Evolutionary conservation across 2,329 filamentous ascomycete genomes (phyloP), one percentile per base, ranked within the genome.

Genomic region (Elsinoe arachidis): DNA sequence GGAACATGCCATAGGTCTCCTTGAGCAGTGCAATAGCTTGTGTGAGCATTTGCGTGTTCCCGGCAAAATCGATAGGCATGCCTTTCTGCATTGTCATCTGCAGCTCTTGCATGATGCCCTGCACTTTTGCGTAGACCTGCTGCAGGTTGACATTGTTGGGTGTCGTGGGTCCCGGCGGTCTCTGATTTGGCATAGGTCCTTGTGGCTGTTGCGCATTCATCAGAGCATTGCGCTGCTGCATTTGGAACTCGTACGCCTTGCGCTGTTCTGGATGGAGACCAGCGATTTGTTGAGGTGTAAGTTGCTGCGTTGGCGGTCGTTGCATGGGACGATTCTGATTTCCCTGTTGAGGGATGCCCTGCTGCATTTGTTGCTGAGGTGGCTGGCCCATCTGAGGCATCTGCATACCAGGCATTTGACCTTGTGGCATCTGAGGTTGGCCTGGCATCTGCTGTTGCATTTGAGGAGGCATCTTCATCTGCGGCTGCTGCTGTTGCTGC

Each of bases 391-490:
- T 53, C 19, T 53, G 49, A n/a, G 49, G 49, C 6, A 38, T 39
- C 26, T 53, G 41, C 39, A 57, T 41, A 17, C 17, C 30, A 23
- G 30, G 30, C 38, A 54, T 52, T 53, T 30, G 64, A 9, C 55
- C 55, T 9, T 54, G 33, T 33, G 57, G 58, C 59, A 60, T 55
- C 41, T 59, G 55, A 38, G 65, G 63, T 43, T 70, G 66, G 72
- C 73, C 12, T 69, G n/a, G 21, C 34, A 54, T 39, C 4, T 12
- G 26, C 62, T n/a, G 66, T 58, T 55, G 68, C 66, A 61, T 71
- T 70, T 37, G 64, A 55, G 52, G 66, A 41, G 46, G 69, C 57
- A 63, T 61, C 15, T 55, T 58, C n/a, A 39, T 35, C 21, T 59
- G 58, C 33, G 63, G 63, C 23, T 60, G 55, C 39, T 66, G 53